Percentiles rank a stretch among this genome's conserved stretches.
Conservation (phyloP, 1,139 yeast genomes). For the Hyphopichia fennica region DNA sequence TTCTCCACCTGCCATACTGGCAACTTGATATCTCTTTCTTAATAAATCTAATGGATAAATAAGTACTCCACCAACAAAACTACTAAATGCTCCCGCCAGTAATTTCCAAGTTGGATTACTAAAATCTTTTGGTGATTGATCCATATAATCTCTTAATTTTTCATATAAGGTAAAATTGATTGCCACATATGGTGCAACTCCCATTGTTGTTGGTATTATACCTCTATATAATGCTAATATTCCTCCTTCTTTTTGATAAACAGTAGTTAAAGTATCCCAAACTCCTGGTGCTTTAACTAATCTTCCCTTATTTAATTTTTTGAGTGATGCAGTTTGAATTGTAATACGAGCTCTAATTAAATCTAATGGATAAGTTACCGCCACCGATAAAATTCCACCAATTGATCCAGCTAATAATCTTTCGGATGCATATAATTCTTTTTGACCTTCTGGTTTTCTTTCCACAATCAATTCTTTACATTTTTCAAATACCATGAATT, state of each 20-base stretch:
- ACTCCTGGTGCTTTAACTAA: conserved; percentile 66
- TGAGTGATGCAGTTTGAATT: conserved; percentile 80
- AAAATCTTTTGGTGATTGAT: conserved; percentile 32
- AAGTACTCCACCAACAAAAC: conserved; percentile 70
- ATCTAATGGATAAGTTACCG: conserved; percentile 89
- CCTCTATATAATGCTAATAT: conserved; percentile 78
- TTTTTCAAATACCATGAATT: conserved; percentile 81
- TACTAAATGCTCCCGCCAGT: conserved; percentile 75
- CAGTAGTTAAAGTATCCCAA: conserved; percentile 52
- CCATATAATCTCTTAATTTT: conserved; percentile 61
- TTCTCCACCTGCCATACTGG: conserved; percentile 75
- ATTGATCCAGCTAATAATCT: conserved; percentile 75
- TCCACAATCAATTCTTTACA: conserved; percentile 51
- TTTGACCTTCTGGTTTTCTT: conserved; percentile 27
- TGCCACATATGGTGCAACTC: conserved; percentile 96
- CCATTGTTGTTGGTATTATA: conserved; percentile 81
- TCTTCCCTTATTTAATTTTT: conserved; percentile 48
- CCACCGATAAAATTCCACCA: conserved; percentile 81
- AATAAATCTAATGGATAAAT: conserved; percentile 91
- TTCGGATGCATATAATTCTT: conserved; percentile 46
- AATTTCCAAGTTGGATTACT: conserved; percentile 58
- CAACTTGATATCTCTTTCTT: conserved; percentile 87
- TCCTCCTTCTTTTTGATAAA: conserved; percentile 81
- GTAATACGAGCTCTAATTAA: conserved; percentile 86
- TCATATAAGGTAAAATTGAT: conserved; percentile 91